These are phyloP conservation scores for Ilyonectria robusta DNA, from an alignment of 2,329 filamentous ascomycete genomes.

Conservation along the genomic window DNA sequence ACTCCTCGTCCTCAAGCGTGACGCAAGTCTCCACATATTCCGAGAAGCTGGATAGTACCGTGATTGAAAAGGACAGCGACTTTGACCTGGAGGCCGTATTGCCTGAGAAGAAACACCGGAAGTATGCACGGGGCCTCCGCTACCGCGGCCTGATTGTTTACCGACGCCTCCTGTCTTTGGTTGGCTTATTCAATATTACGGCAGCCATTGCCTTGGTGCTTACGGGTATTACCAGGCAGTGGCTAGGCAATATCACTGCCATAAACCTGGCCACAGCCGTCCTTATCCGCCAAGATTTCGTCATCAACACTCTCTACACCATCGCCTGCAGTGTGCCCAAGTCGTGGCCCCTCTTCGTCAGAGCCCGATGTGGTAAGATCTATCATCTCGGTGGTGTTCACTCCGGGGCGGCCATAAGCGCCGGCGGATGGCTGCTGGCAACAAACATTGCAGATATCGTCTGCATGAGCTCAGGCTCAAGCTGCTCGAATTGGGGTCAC, in stretches of 20 bases:
- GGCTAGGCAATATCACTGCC: conserved; percentile 59
- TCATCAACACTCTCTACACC: conserved; percentile 66
- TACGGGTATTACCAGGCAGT: conserved; percentile 51
- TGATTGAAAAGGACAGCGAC: conserved; percentile 42
- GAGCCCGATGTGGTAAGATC: conserved; percentile 62
- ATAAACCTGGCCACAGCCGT: conserved; percentile 65
- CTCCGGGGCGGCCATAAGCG: conserved; percentile 63
- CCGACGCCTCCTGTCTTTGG: conserved; percentile 67
- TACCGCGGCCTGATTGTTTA: conserved; percentile 67
- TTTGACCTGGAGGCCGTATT: conserved; percentile 51
- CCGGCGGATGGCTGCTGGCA: conserved; percentile 63
- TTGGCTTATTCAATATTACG: conserved; percentile 65
- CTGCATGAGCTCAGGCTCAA: conserved; percentile 31
- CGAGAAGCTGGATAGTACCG: conserved; percentile 25
- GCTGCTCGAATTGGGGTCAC: conserved; percentile 38
- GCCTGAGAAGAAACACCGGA: conserved; percentile 58
- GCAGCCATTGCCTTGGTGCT: conserved; percentile 61
- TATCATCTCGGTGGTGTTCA: conserved; percentile 68
- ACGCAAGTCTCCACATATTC: conserved; percentile 37
- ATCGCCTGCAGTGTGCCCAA: conserved; percentile 62
- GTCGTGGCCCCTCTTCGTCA: conserved; percentile 62
- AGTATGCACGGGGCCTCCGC: conserved; percentile 56
- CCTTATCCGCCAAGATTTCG: conserved; percentile 66
- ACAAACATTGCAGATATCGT: conserved; percentile 51
- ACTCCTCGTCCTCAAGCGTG: conserved; percentile 49